Conservation (phyloP, 805 yeast species). For the Candida railenensis region DNA sequence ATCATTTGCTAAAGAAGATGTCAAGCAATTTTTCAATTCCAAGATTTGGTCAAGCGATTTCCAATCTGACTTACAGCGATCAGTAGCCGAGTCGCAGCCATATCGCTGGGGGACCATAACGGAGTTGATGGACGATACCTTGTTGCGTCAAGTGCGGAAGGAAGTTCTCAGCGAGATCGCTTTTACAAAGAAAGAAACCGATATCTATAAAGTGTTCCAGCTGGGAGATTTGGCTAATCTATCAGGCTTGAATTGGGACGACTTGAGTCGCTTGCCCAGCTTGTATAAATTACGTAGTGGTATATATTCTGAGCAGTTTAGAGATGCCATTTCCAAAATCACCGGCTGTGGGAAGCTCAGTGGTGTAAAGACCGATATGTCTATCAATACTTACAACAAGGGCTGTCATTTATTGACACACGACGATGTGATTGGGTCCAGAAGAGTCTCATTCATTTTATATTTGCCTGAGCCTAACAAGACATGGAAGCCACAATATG, state of each 20-base stretch:
- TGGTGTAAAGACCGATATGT: constrained; percentile 89
- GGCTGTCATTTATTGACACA: constrained; percentile 94
- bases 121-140: constrained; percentile 69
- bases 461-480: constrained; percentile 92
- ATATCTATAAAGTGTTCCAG: constrained; percentile 88
- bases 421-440: constrained; percentile 95
- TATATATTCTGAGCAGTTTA: constrained; percentile 79
- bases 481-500: constrained; percentile 86
- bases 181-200: constrained; percentile 95
- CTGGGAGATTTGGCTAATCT: constrained; percentile 91
- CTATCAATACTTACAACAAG: constrained; percentile 84
- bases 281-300: constrained; percentile 80
- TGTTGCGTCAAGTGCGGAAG: constrained; percentile 74
- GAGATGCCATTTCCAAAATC: constrained; percentile 72
- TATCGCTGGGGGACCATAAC: constrained; percentile 87
- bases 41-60: constrained; percentile 48
- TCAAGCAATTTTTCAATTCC: constrained; percentile 43
- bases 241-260: constrained; percentile 78
- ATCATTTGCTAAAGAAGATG: constrained; percentile 29
- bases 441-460: constrained; percentile 89
- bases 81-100: constrained; percentile 63
- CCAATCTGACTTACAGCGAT: constrained; percentile 36
- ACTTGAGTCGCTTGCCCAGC: constrained; percentile 69
- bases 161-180: constrained; percentile 83
- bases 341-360: constrained; percentile 88